A percentile compares a stretch with the other conserved stretches of the same genome.
Evolutionary conservation across 495 filamentous ascomycete genomes (phyloP).

Genomic region (Copromyces sp.): DNA sequence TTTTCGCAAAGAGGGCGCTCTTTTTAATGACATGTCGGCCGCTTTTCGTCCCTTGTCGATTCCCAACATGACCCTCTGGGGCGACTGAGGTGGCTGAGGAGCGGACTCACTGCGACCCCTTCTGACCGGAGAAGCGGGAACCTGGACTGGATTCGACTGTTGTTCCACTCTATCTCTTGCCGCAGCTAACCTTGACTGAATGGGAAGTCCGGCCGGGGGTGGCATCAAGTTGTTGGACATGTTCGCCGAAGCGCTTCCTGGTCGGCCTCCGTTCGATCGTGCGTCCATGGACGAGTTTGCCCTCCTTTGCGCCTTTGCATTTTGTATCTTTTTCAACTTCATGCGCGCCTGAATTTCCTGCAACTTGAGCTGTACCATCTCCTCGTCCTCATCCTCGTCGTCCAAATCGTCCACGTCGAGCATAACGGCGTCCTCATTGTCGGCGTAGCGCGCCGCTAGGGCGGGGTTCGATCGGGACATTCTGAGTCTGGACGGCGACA

Average conservation of each 20-base stretch:
- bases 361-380: slow-evolving; percentile 72
- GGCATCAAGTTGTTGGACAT: background rate
- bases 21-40: slow-evolving; percentile 73
- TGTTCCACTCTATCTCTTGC: slow-evolving; percentile 22
- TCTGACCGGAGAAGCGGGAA: slow-evolving; percentile 70
- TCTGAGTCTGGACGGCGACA: slow-evolving; percentile 44
- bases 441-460: slow-evolving; percentile 11
- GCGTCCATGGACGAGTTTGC: slow-evolving; percentile 4
- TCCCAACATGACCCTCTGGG: slow-evolving; percentile 68
- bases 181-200: slow-evolving; percentile 17
- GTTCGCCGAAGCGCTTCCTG: slow-evolving; percentile 1
- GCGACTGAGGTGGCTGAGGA: slow-evolving; percentile 50
- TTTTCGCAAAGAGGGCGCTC: slow-evolving; percentile 46
- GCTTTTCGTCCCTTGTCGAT: slow-evolving; percentile 83
- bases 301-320: slow-evolving; percentile 37
- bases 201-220: slow-evolving; percentile 3
- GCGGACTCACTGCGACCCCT: slow-evolving; percentile 31
- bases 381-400: slow-evolving; percentile 79
- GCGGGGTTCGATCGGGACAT: slow-evolving; percentile 11
- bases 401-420: slow-evolving; percentile 33
- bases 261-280: slow-evolving; percentile 10
- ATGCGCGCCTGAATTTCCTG: slow-evolving; percentile 78
- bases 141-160: slow-evolving; percentile 48
- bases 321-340: slow-evolving; percentile 79
- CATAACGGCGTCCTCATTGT: slow-evolving; percentile 28